Evolutionary conservation across 306 rosid genomes (phyloP), one percentile per base, ranked within the genome.

Genomic region (Cyamopsis tetragonoloba): DNA sequence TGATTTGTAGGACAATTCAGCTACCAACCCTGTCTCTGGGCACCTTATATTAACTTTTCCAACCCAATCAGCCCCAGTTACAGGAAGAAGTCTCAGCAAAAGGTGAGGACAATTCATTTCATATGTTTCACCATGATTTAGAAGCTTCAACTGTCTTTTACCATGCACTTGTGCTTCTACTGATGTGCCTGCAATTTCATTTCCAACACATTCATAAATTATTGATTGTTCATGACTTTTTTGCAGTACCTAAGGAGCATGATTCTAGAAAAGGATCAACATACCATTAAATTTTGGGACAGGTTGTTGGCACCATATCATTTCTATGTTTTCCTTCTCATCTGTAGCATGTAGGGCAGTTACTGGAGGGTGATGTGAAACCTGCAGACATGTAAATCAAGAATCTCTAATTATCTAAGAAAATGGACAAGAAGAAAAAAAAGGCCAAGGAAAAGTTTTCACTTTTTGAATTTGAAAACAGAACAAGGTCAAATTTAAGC

Each of bases 361-460:
- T 30, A 95, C 97, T 7, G 99, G 96, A 22, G 99, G 99, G 72
- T 90, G 97, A 71, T 95, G 96, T 14, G 96, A 93, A 68, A 90
- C 74, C 99, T 93, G 85, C 55, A 72, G 2, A 24, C 3, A 46
- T 27, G n/a, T 0, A 48, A 53, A 26, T 4, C 49, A 57, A 34
- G 0, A 43, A 27, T 11, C 2, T 41, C 2, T 41, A 3, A 12
- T 60, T 37, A 57, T 17, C 3, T 58, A n/a, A 15, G 9, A 17
- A n/a, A 38, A 46, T 37, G 12, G 3, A 12, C 13, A 39, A 19
- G 19, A 59, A 49, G 28, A 15, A 18, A 50, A 32, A 50, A 32
- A 18, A 17, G 7, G 32, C 13, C 38, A 37, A 27, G 23, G 55
- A 5, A 54, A 26, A 39, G 26, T 10, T n/a, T n/a, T n/a, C n/a